phyloP scores from a whole-genome alignment of 805 yeast genomes.

The Yarrowia sp. region DNA sequence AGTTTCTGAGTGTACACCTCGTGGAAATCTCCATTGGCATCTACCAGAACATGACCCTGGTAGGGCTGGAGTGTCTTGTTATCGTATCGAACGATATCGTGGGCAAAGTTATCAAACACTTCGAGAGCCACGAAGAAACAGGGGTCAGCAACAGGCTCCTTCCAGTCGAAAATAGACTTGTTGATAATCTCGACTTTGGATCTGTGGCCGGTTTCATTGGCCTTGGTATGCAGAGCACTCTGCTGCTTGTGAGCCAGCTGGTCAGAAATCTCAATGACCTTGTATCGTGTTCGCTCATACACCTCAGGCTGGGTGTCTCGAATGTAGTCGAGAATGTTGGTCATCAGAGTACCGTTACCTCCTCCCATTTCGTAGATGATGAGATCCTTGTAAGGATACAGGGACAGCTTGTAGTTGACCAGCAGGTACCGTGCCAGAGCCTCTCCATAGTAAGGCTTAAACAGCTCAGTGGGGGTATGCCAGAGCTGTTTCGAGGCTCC shows the following conservation, averaged over 20 bases:
- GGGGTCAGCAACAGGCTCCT: slow-evolving; percentile 62
- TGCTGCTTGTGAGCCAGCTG: slow-evolving; percentile 66
- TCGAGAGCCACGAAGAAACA: slow-evolving; percentile 82
- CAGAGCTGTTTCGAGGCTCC: slow-evolving; percentile 67
- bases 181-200: slow-evolving; percentile 69
- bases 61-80: slow-evolving; percentile 67
- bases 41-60: slow-evolving; percentile 80
- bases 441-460: slow-evolving; percentile 82
- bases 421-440: slow-evolving; percentile 82
- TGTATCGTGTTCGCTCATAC: slow-evolving; percentile 70
- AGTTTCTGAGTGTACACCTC: slow-evolving; percentile 72
- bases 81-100: slow-evolving; percentile 81
- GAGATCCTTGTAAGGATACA: slow-evolving; percentile 73
- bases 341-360: slow-evolving; percentile 88
- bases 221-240: slow-evolving; percentile 48
- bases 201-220: slow-evolving; percentile 56
- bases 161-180: slow-evolving; percentile 79
- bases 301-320: slow-evolving; percentile 71
- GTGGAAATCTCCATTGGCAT: slow-evolving; percentile 74
- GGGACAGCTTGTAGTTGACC: slow-evolving; percentile 70
- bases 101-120: slow-evolving; percentile 84
- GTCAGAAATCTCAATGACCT: slow-evolving; percentile 73
- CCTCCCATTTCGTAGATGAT: slow-evolving; percentile 88
- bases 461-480: slow-evolving; percentile 90
- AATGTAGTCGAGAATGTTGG: slow-evolving; percentile 71